Conservation (phyloP, 352 stramenopile genomes). For the Salisapilia sapeloensis region DNA sequence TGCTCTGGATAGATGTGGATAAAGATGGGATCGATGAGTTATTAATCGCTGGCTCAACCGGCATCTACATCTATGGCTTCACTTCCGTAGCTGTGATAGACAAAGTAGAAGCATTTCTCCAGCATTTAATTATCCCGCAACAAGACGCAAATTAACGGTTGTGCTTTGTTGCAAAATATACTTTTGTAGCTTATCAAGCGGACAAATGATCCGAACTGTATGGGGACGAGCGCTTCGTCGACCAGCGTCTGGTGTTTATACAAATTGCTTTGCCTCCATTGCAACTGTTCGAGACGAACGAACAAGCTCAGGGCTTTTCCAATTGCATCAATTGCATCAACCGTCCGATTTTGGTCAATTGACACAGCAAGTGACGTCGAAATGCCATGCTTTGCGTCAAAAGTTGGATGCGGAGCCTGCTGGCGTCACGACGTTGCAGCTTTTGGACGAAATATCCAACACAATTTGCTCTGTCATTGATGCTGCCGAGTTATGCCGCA, state of each 20-base stretch:
- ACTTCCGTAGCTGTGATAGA: slow-evolving; percentile 12
- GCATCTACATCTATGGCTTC: slow-evolving; percentile 47
- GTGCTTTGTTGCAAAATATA: no score
- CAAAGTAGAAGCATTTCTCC: slow-evolving; percentile 8
- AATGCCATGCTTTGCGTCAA: slow-evolving; percentile 36
- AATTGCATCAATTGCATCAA: slow-evolving; percentile 34
- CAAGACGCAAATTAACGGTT: no score
- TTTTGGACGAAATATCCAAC: slow-evolving; percentile 91
- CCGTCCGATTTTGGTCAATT: slow-evolving; percentile 44
- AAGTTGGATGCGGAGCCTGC: slow-evolving; percentile 10
- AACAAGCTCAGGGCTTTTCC: slow-evolving; percentile 29
- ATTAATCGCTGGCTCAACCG: slow-evolving; percentile 39
- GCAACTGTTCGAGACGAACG: no score
- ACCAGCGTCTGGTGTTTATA: no score
- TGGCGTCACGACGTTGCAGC: not conserved
- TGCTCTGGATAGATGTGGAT: slow-evolving; percentile 51
- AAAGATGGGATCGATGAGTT: slow-evolving; percentile 41
- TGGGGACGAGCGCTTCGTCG: slow-evolving; percentile 1
- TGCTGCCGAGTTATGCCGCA: slow-evolving; percentile 89
- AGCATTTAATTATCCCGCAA: not conserved
- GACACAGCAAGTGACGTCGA: slow-evolving; percentile 28
- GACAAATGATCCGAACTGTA: not conserved
- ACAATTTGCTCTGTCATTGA: slow-evolving; percentile 93
- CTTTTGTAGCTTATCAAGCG: slow-evolving; percentile 1
- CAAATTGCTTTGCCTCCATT: no score